Conservation (phyloP, 192 early-diverging fungal species). For the Mortierella hygrophila region DNA sequence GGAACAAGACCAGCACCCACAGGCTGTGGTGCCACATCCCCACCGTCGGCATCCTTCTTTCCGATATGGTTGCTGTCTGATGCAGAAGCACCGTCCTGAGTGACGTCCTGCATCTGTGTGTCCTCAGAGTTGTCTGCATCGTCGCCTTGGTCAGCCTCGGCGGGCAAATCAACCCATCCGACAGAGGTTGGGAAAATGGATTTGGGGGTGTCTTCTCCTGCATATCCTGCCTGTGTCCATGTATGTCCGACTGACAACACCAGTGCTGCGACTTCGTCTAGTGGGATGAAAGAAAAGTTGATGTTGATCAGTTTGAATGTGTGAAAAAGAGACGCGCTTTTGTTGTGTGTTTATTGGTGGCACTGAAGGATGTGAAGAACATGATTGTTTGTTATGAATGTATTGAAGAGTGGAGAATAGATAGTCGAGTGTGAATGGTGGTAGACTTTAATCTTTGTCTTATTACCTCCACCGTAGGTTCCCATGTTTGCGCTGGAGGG, state of each 20-base stretch:
- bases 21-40: constrained; percentile 48
- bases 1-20: constrained; percentile 22
- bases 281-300: neutral
- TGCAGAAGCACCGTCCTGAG: constrained; percentile 29
- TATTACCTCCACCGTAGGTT: constrained; percentile 55
- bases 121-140: constrained; percentile 55
- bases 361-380: neutral
- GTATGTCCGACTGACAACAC: constrained; percentile 94
- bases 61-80: constrained; percentile 33
- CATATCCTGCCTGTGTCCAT: constrained; percentile 92
- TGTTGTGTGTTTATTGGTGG: neutral
- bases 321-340: constrained; percentile 5
- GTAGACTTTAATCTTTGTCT: neutral
- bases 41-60: constrained; percentile 55
- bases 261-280: constrained; percentile 94
- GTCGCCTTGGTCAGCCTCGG: constrained; percentile 42
- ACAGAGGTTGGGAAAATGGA: constrained; percentile 87
- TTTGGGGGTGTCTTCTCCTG: constrained; percentile 96
- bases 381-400: neutral
- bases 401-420: neutral
- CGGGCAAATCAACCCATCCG: constrained; percentile 70
- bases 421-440: neutral
- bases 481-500: constrained; percentile 21
- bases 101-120: constrained; percentile 53
- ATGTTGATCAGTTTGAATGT: constrained; percentile 1